phyloP scores from a whole-genome alignment of 2,329 filamentous ascomycete species.

The Fusarium sublunatum region DNA sequence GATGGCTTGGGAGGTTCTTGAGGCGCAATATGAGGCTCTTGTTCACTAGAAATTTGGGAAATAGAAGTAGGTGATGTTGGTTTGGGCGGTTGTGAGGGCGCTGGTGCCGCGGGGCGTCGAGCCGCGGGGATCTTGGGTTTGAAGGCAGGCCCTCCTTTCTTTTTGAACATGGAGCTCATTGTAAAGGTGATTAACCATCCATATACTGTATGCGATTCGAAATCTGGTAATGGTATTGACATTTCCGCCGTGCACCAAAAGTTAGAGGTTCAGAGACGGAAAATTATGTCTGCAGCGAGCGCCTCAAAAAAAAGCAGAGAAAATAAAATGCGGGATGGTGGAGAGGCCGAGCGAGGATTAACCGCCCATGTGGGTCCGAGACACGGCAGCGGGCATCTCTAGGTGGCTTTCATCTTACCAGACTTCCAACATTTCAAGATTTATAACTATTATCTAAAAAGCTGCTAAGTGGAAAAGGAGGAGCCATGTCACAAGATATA shows the following conservation, averaged over 20 bases:
- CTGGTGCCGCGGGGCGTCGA: conserved; percentile 60
- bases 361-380: conserved; percentile 34
- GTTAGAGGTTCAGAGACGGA: conserved; percentile 18
- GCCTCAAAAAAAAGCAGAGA: conserved; percentile 43
- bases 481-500: too few species aligned
- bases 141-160: conserved; percentile 70
- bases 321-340: conserved; percentile 50
- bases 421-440: too few species aligned
- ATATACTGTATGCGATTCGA: conserved; percentile 26
- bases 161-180: conserved; percentile 77
- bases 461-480: too few species aligned
- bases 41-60: conserved; percentile 25
- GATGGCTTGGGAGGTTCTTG: conserved; percentile 11
- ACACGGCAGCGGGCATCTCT: too few species aligned
- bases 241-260: conserved; percentile 26
- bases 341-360: conserved; percentile 48
- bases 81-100: conserved; percentile 42
- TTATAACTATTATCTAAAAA: too few species aligned
- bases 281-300: conserved; percentile 37
- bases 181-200: conserved; percentile 45
- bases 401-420: too few species aligned
- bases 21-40: conserved; percentile 17
- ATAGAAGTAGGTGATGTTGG: conserved; percentile 26
- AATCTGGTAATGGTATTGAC: conserved; percentile 26
- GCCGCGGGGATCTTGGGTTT: conserved; percentile 74